phyloP scores from a whole-genome alignment of 2,329 filamentous ascomycete genomes.

The Magnaporthales sp. region DNA sequence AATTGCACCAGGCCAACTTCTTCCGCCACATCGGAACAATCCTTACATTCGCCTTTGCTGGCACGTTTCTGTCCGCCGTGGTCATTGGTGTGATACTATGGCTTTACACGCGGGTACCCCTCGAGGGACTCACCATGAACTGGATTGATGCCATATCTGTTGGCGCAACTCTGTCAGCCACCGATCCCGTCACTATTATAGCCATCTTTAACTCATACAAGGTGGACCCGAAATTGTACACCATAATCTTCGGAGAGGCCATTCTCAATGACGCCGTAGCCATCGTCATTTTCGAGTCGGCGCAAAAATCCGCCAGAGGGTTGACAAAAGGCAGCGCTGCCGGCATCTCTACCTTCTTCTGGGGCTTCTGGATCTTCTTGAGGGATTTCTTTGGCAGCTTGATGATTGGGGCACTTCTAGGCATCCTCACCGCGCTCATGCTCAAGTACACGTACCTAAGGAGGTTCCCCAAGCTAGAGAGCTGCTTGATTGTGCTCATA shows the following conservation, averaged over 20 bases:
- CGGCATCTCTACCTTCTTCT: conserved; percentile 75
- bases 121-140: conserved; percentile 76
- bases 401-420: conserved; percentile 79
- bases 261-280: conserved; percentile 97
- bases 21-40: conserved; percentile 98
- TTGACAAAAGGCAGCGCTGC: conserved; percentile 51
- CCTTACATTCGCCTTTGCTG: conserved; percentile 92
- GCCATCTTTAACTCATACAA: conserved; percentile 99
- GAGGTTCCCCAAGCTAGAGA: conserved; percentile 92
- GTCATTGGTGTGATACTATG: conserved; percentile 84
- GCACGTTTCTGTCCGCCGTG: conserved; percentile 94
- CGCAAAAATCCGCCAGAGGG: conserved; percentile 80
- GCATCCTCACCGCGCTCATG: conserved; percentile 76
- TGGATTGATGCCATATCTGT: conserved; percentile 97
- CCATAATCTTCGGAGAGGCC: conserved; percentile 96
- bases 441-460: conserved; percentile 94
- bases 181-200: conserved; percentile 93
- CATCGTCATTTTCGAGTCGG: conserved; percentile 97
- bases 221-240: conserved; percentile 97
- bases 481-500: conserved; percentile 85
- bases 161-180: conserved; percentile 91
- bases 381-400: conserved; percentile 93
- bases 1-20: conserved; percentile 97
- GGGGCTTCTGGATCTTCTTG: conserved; percentile 90
- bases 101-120: conserved; percentile 78